Percentiles rank a stretch among this genome's conserved stretches.
Conservation (phyloP, 2,329 filamentous ascomycete species). For the Fusarium equiseti region DNA sequence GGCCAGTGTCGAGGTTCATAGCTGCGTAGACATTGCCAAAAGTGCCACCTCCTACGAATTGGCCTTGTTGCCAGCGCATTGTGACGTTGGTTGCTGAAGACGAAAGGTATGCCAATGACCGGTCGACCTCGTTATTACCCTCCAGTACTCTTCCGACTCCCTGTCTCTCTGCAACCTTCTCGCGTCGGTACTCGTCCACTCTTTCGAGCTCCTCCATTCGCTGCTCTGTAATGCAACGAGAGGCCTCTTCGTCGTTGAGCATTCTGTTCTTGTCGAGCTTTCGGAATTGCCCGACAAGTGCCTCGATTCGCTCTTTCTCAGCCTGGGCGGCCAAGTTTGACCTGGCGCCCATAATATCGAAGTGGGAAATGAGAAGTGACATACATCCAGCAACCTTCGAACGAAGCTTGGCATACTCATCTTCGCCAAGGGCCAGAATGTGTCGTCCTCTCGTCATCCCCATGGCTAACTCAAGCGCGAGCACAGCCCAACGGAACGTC, state of each 20-base stretch:
- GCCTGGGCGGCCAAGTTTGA: constrained; percentile 94
- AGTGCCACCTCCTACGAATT: constrained; percentile 95
- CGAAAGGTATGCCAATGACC: constrained; percentile 92
- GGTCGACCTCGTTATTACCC: constrained; percentile 94
- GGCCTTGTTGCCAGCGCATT: constrained; percentile 98
- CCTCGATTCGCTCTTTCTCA: constrained; percentile 89
- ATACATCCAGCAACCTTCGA: constrained; percentile 96
- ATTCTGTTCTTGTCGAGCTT: constrained; percentile 81
- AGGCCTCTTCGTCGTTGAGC: constrained; percentile 87
- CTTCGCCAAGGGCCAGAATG: constrained; percentile 89
- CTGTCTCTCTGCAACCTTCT: constrained; percentile 86
- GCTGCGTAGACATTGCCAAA: constrained; percentile 98
- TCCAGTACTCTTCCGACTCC: constrained; percentile 91
- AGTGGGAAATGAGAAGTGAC: constrained; percentile 96
- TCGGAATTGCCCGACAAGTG: constrained; percentile 79
- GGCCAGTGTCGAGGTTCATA: constrained; percentile 95
- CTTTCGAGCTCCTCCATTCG: constrained; percentile 78
- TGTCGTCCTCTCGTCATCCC: constrained; percentile 94
- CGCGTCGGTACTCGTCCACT: constrained; percentile 82
- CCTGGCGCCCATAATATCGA: constrained; percentile 98
- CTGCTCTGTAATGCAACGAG: constrained; percentile 78
- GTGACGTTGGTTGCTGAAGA: constrained; percentile 95
- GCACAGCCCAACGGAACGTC: constrained; percentile 97
- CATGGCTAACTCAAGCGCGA: constrained; percentile 96
- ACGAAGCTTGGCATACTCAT: constrained; percentile 85